Evolutionary conservation across 2,329 filamentous ascomycete genomes (phyloP), one percentile per base, ranked within the genome.

Genomic region (Sporothrix pseudoabietina): DNA sequence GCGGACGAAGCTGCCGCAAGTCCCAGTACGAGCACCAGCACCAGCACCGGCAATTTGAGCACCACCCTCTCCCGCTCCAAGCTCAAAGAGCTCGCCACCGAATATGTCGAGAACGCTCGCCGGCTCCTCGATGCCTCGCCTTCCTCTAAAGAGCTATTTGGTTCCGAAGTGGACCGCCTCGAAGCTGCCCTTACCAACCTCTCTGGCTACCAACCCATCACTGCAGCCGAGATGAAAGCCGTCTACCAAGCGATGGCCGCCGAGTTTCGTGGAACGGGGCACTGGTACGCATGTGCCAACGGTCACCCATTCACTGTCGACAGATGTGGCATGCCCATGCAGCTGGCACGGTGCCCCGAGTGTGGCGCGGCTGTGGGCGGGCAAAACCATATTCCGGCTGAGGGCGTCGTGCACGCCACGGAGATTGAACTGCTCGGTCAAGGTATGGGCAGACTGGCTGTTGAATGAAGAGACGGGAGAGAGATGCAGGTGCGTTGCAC

Each of bases 261-360:
- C 0, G 85, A 87, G 74, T 85, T 88, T 52, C 74, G 71, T 0
- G 85, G 86, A 0, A 88, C 85, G 0, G 89, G 89, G 0, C 87
- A 90, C 75, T 91, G 89, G 89, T 91, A 90, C 78, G 83, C 80
- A 0, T 90, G 88, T 75, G 79, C 75, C 32, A 88, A 89, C 73
- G 84, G 85, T 1, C 87, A 90, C 77, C 85, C 87, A 2, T 90
- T 92, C 75, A 88, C 89, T 0, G 84, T 92, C 44, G 89, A 89
- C 0, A 88, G 92, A 74, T 91, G 90, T 77, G 90, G 90, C 1
- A 87, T 88, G 84, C 87, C 90, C 0, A 90, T 91, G 88, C 75
- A 92, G 78, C 72, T 77, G 22, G 85, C 89, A 1, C 79, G 79
- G 1, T 93, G 91, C 76, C 89, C 90, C 0, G 86, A 92, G 75